phyloP scores from a whole-genome alignment of 2,329 filamentous ascomycete genomes.

The Aureobasidium melanogenum region DNA sequence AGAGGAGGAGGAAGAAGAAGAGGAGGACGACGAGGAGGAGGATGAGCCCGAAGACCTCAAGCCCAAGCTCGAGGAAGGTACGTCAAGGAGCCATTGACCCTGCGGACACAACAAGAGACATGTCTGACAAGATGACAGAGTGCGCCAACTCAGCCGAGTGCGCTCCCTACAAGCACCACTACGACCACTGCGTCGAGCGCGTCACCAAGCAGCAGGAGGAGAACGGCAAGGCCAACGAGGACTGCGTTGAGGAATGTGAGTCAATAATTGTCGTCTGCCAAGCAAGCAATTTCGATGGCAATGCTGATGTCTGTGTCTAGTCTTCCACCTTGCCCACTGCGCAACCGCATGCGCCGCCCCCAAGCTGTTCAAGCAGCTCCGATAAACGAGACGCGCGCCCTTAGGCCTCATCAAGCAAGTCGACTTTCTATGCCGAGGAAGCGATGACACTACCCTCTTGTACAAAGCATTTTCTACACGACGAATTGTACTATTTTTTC shows the following conservation, averaged over 20 bases:
- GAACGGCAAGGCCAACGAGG: slow-evolving; percentile 71
- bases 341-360: slow-evolving; percentile 86
- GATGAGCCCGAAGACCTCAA: slow-evolving; percentile 83
- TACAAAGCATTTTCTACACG: slow-evolving; percentile 12
- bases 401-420: not conserved
- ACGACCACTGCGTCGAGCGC: slow-evolving; percentile 93
- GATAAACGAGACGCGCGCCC: slow-evolving; percentile 46
- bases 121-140: slow-evolving; percentile 46
- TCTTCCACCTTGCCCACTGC: slow-evolving; percentile 98
- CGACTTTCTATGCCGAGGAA: slow-evolving; percentile 7
- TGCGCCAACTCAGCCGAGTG: slow-evolving; percentile 83
- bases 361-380: slow-evolving; percentile 88
- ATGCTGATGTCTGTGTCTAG: slow-evolving; percentile 37
- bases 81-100: slow-evolving; percentile 29
- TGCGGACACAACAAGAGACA: not conserved
- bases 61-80: slow-evolving; percentile 85
- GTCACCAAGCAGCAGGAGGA: slow-evolving; percentile 66
- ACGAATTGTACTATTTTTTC: slow-evolving; percentile 13
- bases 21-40: slow-evolving; percentile 74
- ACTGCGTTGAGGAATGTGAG: slow-evolving; percentile 99
- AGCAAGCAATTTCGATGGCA: not conserved
- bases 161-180: slow-evolving; percentile 89
- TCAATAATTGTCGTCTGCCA: slow-evolving; percentile 23
- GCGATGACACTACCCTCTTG: slow-evolving; percentile 11
- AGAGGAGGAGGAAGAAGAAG: slow-evolving; percentile 48